Base-by-base conservation (phyloP, 768 basidiomycete species). In the Rhizopogon rudus region DNA sequence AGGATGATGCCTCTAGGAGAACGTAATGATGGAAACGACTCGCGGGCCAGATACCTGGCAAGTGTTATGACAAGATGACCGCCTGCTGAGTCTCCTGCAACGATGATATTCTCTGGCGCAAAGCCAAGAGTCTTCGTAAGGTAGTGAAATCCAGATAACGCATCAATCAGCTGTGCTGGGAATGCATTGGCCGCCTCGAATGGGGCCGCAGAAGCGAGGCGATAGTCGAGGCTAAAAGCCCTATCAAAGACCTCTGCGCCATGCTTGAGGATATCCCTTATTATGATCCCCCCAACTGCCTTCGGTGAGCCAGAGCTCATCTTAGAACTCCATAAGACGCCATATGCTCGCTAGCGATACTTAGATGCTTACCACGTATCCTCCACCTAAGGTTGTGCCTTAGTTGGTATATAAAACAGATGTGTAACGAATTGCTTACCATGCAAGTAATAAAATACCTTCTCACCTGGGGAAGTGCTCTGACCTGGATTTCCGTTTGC, bases 61-160 rank as follows among this genome's bases (percentile, higher is more conserved):
- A 67, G 54, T 17, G 60, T 51, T 22, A 65, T 45, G n/a, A 63
- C 67, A 28, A 75, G 63, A 61, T 75, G 70, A 6, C 69, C 75
- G 5, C 75, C 76, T 0, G 74, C 72, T 2, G 71, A 72, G 54
- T 77, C 74, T 22, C 74, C 75, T 25, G 70, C 61, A 42, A 76
- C 49, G 48, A 72, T 65, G 49, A 76, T 67, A 37, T 71, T 63
- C 33, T 44, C n/a, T 10, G 71, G 57, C 25, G 59, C 33, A 58
- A 75, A 71, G 1, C 62, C 60, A 31, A 74, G 58, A 14, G 58
- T 55, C 28, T 44, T 37, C 43, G 70, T 57, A 31, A 78, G 64
- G 64, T 74, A 67, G n/a, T 62, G 31, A 60, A 73, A 73, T 16
- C 67, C 70, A 5, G 73, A 65, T 5, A 70, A 58, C n/a, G 62